Evolutionary conservation across 2,329 filamentous ascomycete genomes (phyloP).

Genomic region (Phialocephala subalpina): DNA sequence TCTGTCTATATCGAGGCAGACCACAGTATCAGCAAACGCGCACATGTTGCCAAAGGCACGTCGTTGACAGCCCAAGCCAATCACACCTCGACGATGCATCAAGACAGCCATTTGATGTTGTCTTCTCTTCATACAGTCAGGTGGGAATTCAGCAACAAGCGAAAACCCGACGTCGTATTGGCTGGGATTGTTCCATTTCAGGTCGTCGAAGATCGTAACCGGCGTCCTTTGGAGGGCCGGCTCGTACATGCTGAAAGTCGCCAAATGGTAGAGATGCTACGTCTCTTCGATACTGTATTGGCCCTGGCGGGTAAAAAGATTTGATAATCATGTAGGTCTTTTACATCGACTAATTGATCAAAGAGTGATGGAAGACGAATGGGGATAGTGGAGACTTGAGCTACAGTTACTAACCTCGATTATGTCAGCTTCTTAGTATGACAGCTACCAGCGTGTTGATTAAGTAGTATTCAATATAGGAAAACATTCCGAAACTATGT

Average conservation of each 20-base stretch:
- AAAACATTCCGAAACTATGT: neutral
- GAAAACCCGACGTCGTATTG: neutral
- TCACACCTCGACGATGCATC: neutral
- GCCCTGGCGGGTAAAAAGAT: neutral
- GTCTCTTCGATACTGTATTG: neutral
- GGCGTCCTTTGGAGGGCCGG: neutral
- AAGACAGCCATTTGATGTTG: neutral
- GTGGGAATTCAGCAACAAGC: neutral
- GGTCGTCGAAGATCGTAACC: neutral
- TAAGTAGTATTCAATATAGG: neutral
- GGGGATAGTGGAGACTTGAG: neutral
- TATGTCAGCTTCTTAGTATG: neutral
- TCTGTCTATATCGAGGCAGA: neutral
- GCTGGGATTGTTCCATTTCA: slow-evolving; percentile 1
- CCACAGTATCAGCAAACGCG: neutral
- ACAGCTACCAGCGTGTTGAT: too few species aligned
- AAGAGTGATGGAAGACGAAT: neutral
- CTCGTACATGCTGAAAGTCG: too few species aligned
- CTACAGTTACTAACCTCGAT: neutral
- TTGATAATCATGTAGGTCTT: neutral
- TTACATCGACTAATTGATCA: neutral
- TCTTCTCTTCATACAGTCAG: neutral
- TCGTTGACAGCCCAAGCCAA: neutral
- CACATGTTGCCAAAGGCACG: neutral
- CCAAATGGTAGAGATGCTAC: neutral